phyloP scores from a whole-genome alignment of 139 green algal species.

The Chlamydomonas sp. region DNA sequence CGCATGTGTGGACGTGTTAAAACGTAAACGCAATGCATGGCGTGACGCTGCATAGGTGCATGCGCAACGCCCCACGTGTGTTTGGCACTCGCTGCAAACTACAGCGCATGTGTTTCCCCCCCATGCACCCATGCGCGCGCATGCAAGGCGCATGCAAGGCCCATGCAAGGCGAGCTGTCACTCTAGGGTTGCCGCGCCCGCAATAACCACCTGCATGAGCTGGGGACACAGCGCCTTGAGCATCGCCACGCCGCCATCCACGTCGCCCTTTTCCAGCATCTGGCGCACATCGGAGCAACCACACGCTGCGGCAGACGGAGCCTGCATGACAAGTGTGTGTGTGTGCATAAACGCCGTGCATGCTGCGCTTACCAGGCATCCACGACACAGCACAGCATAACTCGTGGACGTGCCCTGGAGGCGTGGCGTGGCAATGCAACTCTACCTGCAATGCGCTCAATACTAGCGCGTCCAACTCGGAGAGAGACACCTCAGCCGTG shows the following conservation, averaged over 20 bases:
- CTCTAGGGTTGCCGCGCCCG: not conserved
- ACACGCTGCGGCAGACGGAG: not conserved
- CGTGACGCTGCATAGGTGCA: too few species aligned
- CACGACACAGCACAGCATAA: not conserved
- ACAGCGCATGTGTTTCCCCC: not conserved
- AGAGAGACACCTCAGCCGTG: not conserved
- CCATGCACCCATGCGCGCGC: not conserved
- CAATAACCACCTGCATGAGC: constrained; percentile 2
- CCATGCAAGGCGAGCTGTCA: not conserved
- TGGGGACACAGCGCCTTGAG: not conserved
- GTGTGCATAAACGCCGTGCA: not conserved
- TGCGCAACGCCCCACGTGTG: too few species aligned
- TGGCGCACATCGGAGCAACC: not conserved
- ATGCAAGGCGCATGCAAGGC: constrained; percentile 1
- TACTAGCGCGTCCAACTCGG: not conserved
- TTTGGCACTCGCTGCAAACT: too few species aligned
- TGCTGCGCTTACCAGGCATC: too few species aligned
- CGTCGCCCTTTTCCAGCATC: not conserved
- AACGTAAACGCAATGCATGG: too few species aligned
- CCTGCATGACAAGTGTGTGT: not conserved
- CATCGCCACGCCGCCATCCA: not conserved
- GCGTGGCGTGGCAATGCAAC: not conserved
- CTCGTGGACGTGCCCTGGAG: not conserved
- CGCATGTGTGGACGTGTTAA: too few species aligned
- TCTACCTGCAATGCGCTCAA: not conserved